Base-by-base conservation (phyloP, 495 filamentous ascomycete genomes). In the Neurospora discreta region DNA sequence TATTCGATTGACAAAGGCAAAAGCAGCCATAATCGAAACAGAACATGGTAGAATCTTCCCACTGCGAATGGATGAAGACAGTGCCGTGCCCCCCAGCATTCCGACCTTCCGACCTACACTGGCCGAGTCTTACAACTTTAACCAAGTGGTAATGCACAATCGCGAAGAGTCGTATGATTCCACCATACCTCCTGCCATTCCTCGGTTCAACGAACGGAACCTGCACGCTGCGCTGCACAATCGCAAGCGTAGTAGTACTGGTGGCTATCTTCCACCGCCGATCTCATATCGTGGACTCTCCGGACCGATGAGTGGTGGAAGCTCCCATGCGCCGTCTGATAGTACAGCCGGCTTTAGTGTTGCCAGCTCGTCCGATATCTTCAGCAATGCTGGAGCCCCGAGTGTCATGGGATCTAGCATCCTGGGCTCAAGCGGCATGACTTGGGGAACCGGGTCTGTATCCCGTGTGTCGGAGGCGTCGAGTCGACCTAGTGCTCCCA, bases 1-100 rank as follows among this genome's bases (percentile, higher is more conserved):
- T 0, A 95, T 98, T 71, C 88, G 93, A 15, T 86, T 97, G 15
- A 93, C 94, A 38, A 97, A 97, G 80, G 89, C 91, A 70, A 93
- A 90, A 75, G 85, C 87, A 33, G 85, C 89, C 16, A 44, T 76
- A 1, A 75, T 87, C 83, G 73, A 76, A 73, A 76, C 72, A 13
- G 78, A 75, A 43, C 72, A 78, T 7, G 43, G 75, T 8, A 76
- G 72, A 30, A 69, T 70, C 39, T 71, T 71, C 4, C 68, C 73
- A 8, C 74, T 74, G 15, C 73, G 75, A 15, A 70, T 73, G n/a
- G 26, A 33, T 33, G 52, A 65, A 65, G 80, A 81, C 67, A 76
- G 74, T 60, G 65, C 70, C 16, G 15, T 65, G 23, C 74, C 77
- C 13, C 76, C 80, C 20, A 78, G 65, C 67, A 79, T 79, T 39